Percentiles rank a stretch among this genome's conserved stretches.
phyloP scores from a whole-genome alignment of 2,329 filamentous ascomycete species.

The Arthrobotrys sinensis region DNA sequence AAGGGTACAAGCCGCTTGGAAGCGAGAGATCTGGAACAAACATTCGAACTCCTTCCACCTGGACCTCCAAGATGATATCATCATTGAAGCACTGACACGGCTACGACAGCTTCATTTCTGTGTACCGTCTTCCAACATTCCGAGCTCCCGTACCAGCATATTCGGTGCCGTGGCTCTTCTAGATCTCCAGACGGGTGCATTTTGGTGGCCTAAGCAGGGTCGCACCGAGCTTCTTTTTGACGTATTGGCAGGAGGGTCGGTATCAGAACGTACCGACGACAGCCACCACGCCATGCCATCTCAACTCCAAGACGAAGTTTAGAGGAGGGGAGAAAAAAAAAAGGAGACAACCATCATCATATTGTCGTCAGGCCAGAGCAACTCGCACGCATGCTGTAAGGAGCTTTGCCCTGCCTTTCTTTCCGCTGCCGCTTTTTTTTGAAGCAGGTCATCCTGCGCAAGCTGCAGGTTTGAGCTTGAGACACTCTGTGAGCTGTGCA shows the following conservation, averaged over 20 bases:
- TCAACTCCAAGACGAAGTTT: constrained; percentile 14
- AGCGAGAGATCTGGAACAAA: constrained; percentile 61
- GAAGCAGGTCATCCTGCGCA: constrained; percentile 58
- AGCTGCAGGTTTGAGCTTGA: constrained; percentile 48
- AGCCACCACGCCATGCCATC: constrained; percentile 3
- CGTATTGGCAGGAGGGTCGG: constrained; percentile 31
- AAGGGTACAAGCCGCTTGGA: constrained; percentile 25
- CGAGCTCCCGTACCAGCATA: constrained; percentile 37
- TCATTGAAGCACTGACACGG: constrained; percentile 16
- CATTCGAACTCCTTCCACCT: constrained; percentile 15
- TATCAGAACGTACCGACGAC: constrained; percentile 24
- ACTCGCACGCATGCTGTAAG: constrained; percentile 41
- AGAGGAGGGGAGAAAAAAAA: not conserved
- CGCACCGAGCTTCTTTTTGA: constrained; percentile 22
- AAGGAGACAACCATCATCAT: not conserved
- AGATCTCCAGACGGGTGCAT: constrained; percentile 24
- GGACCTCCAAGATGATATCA: constrained; percentile 20
- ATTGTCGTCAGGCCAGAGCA: constrained; percentile 18
- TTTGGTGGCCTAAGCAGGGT: constrained; percentile 30
- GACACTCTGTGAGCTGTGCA: constrained; percentile 55
- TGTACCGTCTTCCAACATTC: constrained; percentile 57
- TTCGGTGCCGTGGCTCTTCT: constrained; percentile 23
- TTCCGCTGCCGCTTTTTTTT: constrained; percentile 42
- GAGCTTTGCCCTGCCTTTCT: constrained; percentile 42
- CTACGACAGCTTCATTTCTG: constrained; percentile 29